These are phyloP conservation scores for Penicillium bialowiezense DNA, from an alignment of 495 filamentous ascomycete species.

Conservation along the genomic window DNA sequence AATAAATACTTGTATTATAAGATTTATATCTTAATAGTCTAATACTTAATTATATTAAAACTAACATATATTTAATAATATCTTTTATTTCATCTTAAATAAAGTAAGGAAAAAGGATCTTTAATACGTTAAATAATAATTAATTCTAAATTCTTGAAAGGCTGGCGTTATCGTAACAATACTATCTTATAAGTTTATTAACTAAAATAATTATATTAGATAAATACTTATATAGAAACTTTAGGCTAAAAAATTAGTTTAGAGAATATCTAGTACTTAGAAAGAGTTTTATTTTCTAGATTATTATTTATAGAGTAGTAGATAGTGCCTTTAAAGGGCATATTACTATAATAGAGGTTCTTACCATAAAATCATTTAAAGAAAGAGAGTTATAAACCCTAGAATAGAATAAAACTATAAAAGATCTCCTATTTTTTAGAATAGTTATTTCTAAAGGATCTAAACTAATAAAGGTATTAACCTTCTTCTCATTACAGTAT, in stretches of 20 bases:
- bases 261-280: conserved; percentile 17
- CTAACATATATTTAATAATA: too few species aligned
- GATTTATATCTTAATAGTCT: too few species aligned
- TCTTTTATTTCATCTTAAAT: too few species aligned
- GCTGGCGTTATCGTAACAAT: conserved; percentile 13
- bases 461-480: conserved; percentile 1
- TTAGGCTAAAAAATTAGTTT: conserved; percentile 21
- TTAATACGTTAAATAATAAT: conserved; percentile 22
- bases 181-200: conserved; percentile 9
- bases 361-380: conserved; percentile 11
- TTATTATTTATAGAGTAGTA: conserved; percentile 19
- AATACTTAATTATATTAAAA: too few species aligned
- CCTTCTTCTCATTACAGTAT: conserved; percentile 14
- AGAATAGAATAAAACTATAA: conserved; percentile 8
- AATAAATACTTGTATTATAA: conserved; percentile 18
- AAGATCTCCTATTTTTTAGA: conserved; percentile 10
- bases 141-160: conserved; percentile 22
- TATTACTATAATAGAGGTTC: conserved; percentile 12
- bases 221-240: background rate
- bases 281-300: too few species aligned
- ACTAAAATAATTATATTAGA: background rate
- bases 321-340: conserved; percentile 25
- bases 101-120: background rate
- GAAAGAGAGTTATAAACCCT: conserved; percentile 22
- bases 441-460: conserved; percentile 12